phyloP scores from a whole-genome alignment of 83 land plant genomes.

The Thuja plicata region DNA sequence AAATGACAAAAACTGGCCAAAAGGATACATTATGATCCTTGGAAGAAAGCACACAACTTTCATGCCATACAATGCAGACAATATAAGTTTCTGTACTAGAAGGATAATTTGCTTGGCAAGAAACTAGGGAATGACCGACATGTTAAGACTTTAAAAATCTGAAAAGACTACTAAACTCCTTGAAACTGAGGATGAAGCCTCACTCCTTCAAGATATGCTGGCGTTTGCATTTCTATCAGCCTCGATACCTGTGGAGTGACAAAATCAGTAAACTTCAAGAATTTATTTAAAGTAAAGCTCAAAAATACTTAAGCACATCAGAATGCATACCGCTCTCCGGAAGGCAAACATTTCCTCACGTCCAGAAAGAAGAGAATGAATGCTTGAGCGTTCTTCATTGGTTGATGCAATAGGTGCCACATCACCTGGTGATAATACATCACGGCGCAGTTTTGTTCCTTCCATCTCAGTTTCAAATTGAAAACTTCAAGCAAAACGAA shows the following conservation, averaged over 20 bases:
- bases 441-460: constrained; percentile 65
- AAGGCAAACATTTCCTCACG: constrained; percentile 94
- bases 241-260: constrained; percentile 58
- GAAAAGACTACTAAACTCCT: background rate
- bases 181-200: constrained; percentile 31
- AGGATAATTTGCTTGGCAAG: background rate
- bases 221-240: constrained; percentile 76
- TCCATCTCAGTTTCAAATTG: constrained; percentile 97
- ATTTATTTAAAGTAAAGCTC: background rate
- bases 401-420: constrained; percentile 47
- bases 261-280: background rate
- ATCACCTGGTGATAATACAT: constrained; percentile 70
- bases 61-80: background rate
- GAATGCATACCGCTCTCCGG: constrained; percentile 76
- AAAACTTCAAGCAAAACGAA: constrained; percentile 49
- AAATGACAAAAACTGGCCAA: background rate
- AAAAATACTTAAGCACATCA: background rate
- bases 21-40: background rate
- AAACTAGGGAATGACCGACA: background rate
- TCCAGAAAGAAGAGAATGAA: constrained; percentile 75
- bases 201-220: constrained; percentile 59
- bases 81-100: background rate
- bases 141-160: background rate
- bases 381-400: constrained; percentile 35
- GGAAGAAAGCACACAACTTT: background rate